phyloP scores from a whole-genome alignment of 2,329 filamentous ascomycete species.

The Ambrosiella cleistominuta region DNA sequence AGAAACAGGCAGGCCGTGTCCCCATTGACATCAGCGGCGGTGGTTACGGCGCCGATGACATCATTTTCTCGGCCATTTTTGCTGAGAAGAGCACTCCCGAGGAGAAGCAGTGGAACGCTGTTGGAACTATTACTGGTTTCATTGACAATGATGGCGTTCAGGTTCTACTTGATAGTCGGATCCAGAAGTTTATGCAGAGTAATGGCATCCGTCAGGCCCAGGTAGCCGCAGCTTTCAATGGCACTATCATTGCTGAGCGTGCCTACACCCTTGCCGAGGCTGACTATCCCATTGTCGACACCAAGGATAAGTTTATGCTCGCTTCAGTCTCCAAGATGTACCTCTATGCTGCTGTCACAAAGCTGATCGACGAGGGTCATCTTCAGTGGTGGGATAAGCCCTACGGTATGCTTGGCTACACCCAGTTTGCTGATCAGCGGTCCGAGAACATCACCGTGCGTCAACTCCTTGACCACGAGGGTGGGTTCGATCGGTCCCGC shows the following conservation, averaged over 20 bases:
- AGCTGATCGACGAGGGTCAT: slow-evolving; percentile 11
- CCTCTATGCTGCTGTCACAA: slow-evolving; percentile 12
- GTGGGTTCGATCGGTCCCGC: slow-evolving; percentile 10
- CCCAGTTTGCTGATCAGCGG: slow-evolving; percentile 5
- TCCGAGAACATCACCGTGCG: slow-evolving; percentile 12
- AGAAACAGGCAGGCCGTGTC: slow-evolving; percentile 8
- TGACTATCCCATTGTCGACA: slow-evolving; percentile 9
- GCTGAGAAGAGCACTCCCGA: slow-evolving; percentile 10
- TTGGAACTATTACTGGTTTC: slow-evolving; percentile 2
- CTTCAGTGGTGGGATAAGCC: slow-evolving; percentile 6
- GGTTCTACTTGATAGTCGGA: slow-evolving; percentile 3
- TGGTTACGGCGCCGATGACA: slow-evolving; percentile 5
- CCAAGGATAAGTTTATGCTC: slow-evolving; percentile 13
- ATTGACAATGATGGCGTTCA: neutral
- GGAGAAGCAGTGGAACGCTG: slow-evolving; percentile 9
- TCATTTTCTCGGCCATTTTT: slow-evolving; percentile 13
- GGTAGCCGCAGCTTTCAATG: slow-evolving; percentile 9
- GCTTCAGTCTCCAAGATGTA: slow-evolving; percentile 15
- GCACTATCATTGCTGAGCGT: slow-evolving; percentile 10
- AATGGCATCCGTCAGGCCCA: slow-evolving; percentile 14
- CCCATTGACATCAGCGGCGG: slow-evolving; percentile 13
- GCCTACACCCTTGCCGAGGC: slow-evolving; percentile 14
- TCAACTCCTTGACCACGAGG: slow-evolving; percentile 10
- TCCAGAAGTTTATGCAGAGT: slow-evolving; percentile 12
- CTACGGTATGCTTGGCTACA: slow-evolving; percentile 11